phyloP scores from a whole-genome alignment of 495 filamentous ascomycete species.

The Bacidia rubella region DNA sequence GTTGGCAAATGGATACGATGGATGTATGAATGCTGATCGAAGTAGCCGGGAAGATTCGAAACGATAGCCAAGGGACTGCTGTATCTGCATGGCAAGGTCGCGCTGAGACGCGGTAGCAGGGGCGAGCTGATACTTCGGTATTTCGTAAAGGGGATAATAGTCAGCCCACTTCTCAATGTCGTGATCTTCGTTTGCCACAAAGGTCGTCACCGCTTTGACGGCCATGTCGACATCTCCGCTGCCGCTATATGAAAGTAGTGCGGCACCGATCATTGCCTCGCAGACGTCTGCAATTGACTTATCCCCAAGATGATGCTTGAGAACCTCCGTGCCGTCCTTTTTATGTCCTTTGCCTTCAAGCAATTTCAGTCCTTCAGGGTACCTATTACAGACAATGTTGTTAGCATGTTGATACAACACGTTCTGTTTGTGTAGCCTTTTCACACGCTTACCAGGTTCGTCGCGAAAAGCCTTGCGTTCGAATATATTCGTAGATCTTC shows the following conservation, averaged over 20 bases:
- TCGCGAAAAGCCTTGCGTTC: constrained; percentile 67
- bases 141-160: constrained; percentile 56
- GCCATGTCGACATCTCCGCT: constrained; percentile 60
- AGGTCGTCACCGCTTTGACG: constrained; percentile 63
- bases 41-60: constrained; percentile 70
- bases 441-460: not conserved
- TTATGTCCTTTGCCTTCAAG: constrained; percentile 46
- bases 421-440: not conserved
- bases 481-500: constrained; percentile 63
- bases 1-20: constrained; percentile 59
- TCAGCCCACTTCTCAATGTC: constrained; percentile 51
- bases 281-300: constrained; percentile 97
- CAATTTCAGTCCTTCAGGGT: constrained; percentile 60
- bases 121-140: constrained; percentile 56
- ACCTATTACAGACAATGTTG: constrained; percentile 27
- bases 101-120: constrained; percentile 45
- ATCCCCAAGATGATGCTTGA: constrained; percentile 60
- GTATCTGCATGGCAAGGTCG: constrained; percentile 53
- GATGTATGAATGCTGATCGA: constrained; percentile 77
- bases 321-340: constrained; percentile 35
- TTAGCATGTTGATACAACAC: constrained; percentile 44
- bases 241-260: constrained; percentile 50
- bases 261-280: constrained; percentile 86
- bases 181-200: constrained; percentile 60
- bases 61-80: constrained; percentile 55